Base-by-base conservation (phyloP, 225 moss, liverwort and hornwort genomes). In the Ulota crispa region DNA sequence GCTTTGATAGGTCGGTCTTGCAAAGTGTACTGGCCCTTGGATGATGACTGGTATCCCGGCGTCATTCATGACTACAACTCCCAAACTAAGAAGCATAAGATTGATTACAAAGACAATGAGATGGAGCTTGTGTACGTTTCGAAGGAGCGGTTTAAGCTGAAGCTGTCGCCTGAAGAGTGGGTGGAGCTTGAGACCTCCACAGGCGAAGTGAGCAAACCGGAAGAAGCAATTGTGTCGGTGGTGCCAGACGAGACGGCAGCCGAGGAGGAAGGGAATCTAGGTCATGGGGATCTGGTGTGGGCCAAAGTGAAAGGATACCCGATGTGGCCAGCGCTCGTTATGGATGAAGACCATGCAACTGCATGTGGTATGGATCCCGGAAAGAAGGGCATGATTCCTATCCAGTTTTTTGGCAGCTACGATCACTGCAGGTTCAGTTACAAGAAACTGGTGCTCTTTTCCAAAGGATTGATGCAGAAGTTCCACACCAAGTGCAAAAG, bases 261-360 rank as follows among this genome's bases (percentile, higher is more conserved):
- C 21, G 91, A 97, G 76, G 93, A 93, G 61, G 87, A 82, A 81
- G 92, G 87, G 60, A 90, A 90, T 56, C 73, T 95, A 61, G 90
- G 86, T 85, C 96, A 95, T 67, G 96, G 96, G 52, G 95, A 97
- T 87, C 87, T 97, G 84, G 92, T 98, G 53, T 98, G 98, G 98
- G 98, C 95, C 50, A 98, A 98, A 92, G 94, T 98, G 80, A 98
- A 98, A 85, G 98, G 98, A 8, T 98, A 94, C 83, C 98, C 98
- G 42, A 90, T 94, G 95, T 98, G 98, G 98, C 98, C 98, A 61
- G 98, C 98, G 8, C 91, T 91, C 75, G 93, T 95, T 71, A 92
- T 98, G 95, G 98, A 95, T 76, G 98, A 98, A 87, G 93, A 98
- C 66, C 95, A 95, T 70, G 94, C 98, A 53, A 84, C 62, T 75